Percentiles rank a stretch among this genome's conserved stretches.
Evolutionary conservation across 192 early-diverging fungal genomes (phyloP).

Genomic region (Backusella sp.): DNA sequence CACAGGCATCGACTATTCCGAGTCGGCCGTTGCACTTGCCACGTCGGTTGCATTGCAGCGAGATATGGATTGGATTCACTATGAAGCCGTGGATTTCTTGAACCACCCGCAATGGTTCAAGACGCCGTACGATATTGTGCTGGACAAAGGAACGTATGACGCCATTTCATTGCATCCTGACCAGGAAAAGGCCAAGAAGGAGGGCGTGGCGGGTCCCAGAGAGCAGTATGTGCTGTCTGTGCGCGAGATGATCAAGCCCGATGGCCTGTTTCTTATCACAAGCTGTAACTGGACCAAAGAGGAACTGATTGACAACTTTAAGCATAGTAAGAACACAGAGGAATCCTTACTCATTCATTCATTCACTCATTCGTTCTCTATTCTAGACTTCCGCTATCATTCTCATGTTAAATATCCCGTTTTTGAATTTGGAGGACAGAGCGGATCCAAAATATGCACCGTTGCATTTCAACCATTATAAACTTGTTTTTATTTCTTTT

Average conservation of each 20-base stretch:
- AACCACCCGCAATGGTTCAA: constrained; percentile 40
- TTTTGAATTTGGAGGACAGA: constrained; percentile 86
- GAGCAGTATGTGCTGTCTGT: constrained; percentile 57
- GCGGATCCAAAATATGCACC: constrained; percentile 86
- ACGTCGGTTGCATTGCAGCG: constrained; percentile 55
- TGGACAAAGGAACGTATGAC: constrained; percentile 96
- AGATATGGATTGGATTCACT: constrained; percentile 46
- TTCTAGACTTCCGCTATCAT: constrained; percentile 56
- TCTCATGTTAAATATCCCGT: constrained; percentile 79
- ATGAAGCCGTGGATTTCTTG: constrained; percentile 60
- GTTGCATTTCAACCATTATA: constrained; percentile 68
- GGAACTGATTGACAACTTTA: constrained; percentile 70
- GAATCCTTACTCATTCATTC: constrained; percentile 1
- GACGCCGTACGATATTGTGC: constrained; percentile 51
- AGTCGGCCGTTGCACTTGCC: constrained; percentile 72
- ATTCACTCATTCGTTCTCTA: background rate
- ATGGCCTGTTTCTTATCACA: constrained; percentile 81
- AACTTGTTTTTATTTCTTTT: background rate
- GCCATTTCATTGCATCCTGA: constrained; percentile 77
- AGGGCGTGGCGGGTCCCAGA: constrained; percentile 43
- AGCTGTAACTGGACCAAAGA: constrained; percentile 94
- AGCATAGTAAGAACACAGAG: constrained; percentile 42
- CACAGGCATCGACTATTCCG: constrained; percentile 85
- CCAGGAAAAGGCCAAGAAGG: constrained; percentile 36
- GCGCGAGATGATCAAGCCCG: constrained; percentile 57